Base-by-base conservation (phyloP, 1,284 basidiomycete species). In the Bjerkandera adusta region DNA sequence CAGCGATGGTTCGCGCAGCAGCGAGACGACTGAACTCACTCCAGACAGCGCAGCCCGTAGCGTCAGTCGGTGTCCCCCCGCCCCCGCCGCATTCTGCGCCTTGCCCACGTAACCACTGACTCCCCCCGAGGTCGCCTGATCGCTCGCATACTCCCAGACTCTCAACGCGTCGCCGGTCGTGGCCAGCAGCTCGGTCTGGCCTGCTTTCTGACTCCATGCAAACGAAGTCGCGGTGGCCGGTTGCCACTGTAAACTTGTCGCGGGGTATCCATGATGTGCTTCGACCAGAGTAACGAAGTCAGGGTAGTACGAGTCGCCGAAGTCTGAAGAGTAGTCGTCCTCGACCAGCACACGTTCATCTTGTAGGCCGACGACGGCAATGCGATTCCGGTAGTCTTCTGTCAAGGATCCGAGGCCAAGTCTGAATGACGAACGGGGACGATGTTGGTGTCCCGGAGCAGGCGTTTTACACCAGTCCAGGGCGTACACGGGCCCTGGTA, bases 91-190 rank as follows among this genome's bases (percentile, higher is more conserved):
- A 18, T 68, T 68, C 5, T 78, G 66, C 56, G 78, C 81, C 59
- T 85, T 72, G 34, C 88, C 89, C 20, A 91, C 86, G 64, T 85
- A 92, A 50, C 72, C 75, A 21, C 39, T 20, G 16, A 26, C 29
- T 3, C 39, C 20, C 3, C 39, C 39, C 18, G 27, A 26, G 16
- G 27, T 16, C 32, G 79, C 71, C 48, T 70, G 75, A 60, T 87
- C 80, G 64, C 76, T 76, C 58, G 75, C 71, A 56, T 88, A 90
- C 65, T 96, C 92, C 83, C 89, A 97, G 51, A 97, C 79, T 54
- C 92, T 75, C 59, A 97, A 64, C 45, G 91, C 89, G 63, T 97
- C 94, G 20, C 89, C 90, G 1, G 91, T 93, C 4, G 91, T 95
- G 11, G 93, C 94, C 13, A 97, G 72, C 43, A 96, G 68, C 66